Percentiles rank a stretch among this genome's conserved stretches.
These are phyloP conservation scores for Penicillium sp. DNA, from an alignment of 2,329 filamentous ascomycete species.

Conservation along the genomic window DNA sequence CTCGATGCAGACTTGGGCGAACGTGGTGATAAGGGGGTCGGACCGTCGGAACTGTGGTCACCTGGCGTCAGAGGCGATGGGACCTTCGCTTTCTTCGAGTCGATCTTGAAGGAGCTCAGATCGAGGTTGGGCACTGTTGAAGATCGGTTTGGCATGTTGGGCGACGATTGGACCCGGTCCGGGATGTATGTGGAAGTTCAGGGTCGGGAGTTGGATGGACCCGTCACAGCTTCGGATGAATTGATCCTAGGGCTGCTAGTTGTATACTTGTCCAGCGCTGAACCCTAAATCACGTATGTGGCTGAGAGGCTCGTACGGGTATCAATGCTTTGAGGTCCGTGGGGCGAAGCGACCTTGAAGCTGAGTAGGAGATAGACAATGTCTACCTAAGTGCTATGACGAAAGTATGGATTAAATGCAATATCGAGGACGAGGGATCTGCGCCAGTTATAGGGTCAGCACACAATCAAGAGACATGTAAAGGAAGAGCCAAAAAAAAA, in stretches of 20 bases:
- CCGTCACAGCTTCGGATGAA: neutral
- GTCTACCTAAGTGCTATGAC: neutral
- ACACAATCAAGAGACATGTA: conserved; percentile 6
- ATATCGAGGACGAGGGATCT: conserved; percentile 11
- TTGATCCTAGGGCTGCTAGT: neutral
- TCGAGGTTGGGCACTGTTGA: conserved; percentile 40
- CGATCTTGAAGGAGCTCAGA: conserved; percentile 34
- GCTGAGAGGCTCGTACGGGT: conserved; percentile 1
- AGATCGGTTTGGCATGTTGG: conserved; percentile 39
- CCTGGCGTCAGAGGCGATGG: conserved; percentile 36
- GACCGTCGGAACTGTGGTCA: conserved; percentile 36
- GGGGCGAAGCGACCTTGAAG: neutral
- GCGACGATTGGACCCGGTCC: conserved; percentile 1
- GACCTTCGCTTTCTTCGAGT: conserved; percentile 28
- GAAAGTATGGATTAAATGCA: conserved; percentile 3
- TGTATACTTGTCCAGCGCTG: neutral
- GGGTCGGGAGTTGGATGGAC: neutral
- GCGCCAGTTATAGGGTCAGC: conserved; percentile 13
- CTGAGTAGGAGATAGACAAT: neutral
- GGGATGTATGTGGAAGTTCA: neutral
- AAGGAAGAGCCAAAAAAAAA: conserved; percentile 17
- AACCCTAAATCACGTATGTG: neutral
- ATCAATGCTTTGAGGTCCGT: conserved; percentile 4
- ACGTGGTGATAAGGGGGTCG: conserved; percentile 37
- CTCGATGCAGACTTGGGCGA: conserved; percentile 40